Evolutionary conservation across 2,329 filamentous ascomycete species (phyloP).

Genomic region (Cladosporium sp.): DNA sequence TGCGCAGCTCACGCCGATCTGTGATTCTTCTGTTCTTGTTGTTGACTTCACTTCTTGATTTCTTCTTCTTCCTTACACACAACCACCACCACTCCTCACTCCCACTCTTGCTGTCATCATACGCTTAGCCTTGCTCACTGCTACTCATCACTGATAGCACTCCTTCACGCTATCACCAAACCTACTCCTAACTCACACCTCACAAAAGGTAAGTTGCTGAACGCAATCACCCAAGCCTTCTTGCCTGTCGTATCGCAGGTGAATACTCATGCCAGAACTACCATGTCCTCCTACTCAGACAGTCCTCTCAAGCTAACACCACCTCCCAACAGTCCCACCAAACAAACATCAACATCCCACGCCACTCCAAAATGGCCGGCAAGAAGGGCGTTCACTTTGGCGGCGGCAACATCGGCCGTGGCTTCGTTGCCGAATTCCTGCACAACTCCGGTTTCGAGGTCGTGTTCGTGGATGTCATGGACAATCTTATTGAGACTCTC

Average conservation of each 20-base stretch:
- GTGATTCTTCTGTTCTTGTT: conserved; percentile 2
- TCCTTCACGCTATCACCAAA: not conserved
- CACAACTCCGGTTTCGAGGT: conserved; percentile 95
- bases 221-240: not conserved
- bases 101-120: not conserved
- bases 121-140: not conserved
- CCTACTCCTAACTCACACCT: not conserved
- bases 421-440: conserved; percentile 88
- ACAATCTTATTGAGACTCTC: conserved; percentile 75
- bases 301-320: not conserved
- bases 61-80: not conserved
- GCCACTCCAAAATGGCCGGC: conserved; percentile 34
- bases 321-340: not conserved
- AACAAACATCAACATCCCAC: conserved; percentile 14
- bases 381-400: conserved; percentile 58
- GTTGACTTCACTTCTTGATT: conserved; percentile 8
- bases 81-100: conserved; percentile 2
- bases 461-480: conserved; percentile 93
- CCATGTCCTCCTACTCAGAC: not conserved
- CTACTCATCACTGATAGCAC: not conserved
- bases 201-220: not conserved
- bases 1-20: conserved; percentile 7
- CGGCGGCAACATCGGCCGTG: conserved; percentile 57
- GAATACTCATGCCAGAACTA: not conserved
- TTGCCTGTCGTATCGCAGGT: not conserved